A percentile compares a stretch with the other conserved stretches of the same genome.
Conservation (phyloP, 2,329 filamentous ascomycete species). For the Pseudogymnoascus sp. region DNA sequence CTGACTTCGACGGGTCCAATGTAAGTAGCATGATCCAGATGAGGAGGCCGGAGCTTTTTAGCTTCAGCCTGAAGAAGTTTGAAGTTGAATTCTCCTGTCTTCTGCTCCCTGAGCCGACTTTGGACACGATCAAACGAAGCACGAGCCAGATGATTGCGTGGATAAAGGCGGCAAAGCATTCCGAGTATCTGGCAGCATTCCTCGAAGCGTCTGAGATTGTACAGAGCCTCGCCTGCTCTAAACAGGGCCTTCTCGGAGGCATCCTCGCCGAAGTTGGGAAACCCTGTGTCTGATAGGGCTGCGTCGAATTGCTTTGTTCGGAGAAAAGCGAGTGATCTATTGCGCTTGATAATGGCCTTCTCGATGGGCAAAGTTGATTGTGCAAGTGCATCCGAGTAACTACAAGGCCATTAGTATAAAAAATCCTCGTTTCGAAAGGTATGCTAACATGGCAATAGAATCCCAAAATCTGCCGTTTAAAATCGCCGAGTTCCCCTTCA, state of each 20-base stretch:
- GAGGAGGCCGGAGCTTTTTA: slow-evolving; percentile 33
- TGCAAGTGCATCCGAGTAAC: slow-evolving; percentile 16
- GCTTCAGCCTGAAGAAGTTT: slow-evolving; percentile 34
- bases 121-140: slow-evolving; percentile 13
- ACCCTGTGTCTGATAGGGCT: slow-evolving; percentile 29
- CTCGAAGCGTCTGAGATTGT: slow-evolving; percentile 28
- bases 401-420: slow-evolving; percentile 23
- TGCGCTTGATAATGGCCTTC: slow-evolving; percentile 24
- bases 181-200: slow-evolving; percentile 25
- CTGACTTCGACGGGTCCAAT: slow-evolving; percentile 35
- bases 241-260: slow-evolving; percentile 31
- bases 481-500: slow-evolving; percentile 17
- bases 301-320: slow-evolving; percentile 29
- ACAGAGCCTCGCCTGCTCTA: slow-evolving; percentile 31
- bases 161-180: slow-evolving; percentile 23
- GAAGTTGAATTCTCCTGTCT: slow-evolving; percentile 35
- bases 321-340: slow-evolving; percentile 30
- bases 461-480: slow-evolving; percentile 22
- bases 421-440: slow-evolving; percentile 24
- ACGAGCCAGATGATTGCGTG: slow-evolving; percentile 40
- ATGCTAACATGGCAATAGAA: slow-evolving; percentile 13
- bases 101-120: slow-evolving; percentile 31
- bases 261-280: slow-evolving; percentile 16
- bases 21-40: slow-evolving; percentile 43
- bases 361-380: slow-evolving; percentile 26